A percentile compares a stretch with the other conserved stretches of the same genome.
phyloP scores from a whole-genome alignment of 257 asterid genomes.

The Henckelia pumila region DNA sequence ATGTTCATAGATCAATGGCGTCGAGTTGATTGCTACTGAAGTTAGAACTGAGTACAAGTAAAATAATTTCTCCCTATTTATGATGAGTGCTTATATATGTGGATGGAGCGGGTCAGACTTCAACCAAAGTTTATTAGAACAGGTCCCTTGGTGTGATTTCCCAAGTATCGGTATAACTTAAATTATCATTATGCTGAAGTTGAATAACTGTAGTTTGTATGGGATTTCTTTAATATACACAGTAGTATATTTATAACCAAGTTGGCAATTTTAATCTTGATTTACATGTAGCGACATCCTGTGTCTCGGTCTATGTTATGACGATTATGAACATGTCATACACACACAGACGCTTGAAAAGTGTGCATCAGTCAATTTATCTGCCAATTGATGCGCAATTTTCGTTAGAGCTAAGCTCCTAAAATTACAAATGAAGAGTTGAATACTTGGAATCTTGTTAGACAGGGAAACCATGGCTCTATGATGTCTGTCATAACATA shows the following conservation, averaged over 20 bases:
- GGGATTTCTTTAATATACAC: background rate
- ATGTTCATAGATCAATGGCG: too few relatives aligned
- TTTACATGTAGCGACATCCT: background rate
- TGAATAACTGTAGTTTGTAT: background rate
- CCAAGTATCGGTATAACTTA: slow-evolving; percentile 15
- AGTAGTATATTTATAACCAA: background rate
- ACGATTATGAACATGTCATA: too few relatives aligned
- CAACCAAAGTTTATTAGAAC: background rate
- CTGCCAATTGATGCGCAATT: background rate
- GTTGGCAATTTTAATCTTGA: background rate
- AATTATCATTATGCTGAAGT: background rate
- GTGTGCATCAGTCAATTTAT: background rate
- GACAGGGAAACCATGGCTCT: slow-evolving; percentile 23
- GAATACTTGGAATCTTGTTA: slow-evolving; percentile 9
- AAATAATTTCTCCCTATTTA: too few relatives aligned
- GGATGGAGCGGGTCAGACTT: slow-evolving; percentile 29
- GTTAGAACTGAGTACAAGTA: slow-evolving; percentile 4
- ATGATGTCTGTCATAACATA: slow-evolving; percentile 17
- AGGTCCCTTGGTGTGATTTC: slow-evolving; percentile 30
- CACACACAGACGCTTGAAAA: background rate
- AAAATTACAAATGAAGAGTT: background rate
- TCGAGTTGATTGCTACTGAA: too few relatives aligned
- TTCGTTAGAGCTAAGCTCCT: background rate
- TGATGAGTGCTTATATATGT: too few relatives aligned
- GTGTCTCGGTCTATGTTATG: background rate